Conservation (phyloP, 192 early-diverging fungal genomes). For the Umbelopsis vinacea region DNA sequence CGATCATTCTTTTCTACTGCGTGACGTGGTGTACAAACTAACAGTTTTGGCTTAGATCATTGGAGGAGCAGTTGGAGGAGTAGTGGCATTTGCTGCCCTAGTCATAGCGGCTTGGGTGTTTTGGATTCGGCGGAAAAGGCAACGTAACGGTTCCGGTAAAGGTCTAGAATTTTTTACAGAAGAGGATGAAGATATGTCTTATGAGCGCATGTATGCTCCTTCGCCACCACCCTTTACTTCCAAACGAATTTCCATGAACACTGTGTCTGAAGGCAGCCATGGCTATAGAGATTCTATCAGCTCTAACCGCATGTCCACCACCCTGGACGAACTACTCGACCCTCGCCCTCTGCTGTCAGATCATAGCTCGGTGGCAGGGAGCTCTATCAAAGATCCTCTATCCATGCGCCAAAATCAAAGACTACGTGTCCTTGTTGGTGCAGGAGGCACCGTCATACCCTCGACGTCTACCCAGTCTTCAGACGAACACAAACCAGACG, state of each 20-base stretch:
- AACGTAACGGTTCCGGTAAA: background rate
- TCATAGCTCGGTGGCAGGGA: background rate
- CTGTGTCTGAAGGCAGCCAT: background rate
- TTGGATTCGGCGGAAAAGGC: background rate
- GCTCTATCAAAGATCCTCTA: background rate
- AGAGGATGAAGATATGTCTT: slow-evolving; percentile 12
- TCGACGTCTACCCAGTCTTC: background rate
- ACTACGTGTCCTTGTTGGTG: background rate
- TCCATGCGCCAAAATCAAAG: slow-evolving; percentile 6
- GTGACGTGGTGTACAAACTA: too few relatives aligned
- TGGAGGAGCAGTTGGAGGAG: slow-evolving; percentile 12
- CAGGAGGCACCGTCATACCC: slow-evolving; percentile 2
- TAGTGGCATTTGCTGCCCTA: slow-evolving; percentile 6
- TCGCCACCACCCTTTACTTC: slow-evolving; percentile 5
- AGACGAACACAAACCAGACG: slow-evolving; percentile 12
- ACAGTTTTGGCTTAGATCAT: slow-evolving; percentile 1
- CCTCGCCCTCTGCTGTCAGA: slow-evolving; percentile 12
- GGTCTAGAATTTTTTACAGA: background rate
- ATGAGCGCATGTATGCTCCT: slow-evolving; percentile 7
- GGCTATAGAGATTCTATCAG: slow-evolving; percentile 3
- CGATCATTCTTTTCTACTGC: too few relatives aligned
- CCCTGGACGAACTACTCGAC: background rate
- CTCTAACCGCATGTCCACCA: slow-evolving; percentile 16
- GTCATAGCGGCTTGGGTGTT: slow-evolving; percentile 10
- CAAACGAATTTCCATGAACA: slow-evolving; percentile 1